phyloP scores from a whole-genome alignment of 176 grass and related monocot genomes.

The Carex pumila region DNA sequence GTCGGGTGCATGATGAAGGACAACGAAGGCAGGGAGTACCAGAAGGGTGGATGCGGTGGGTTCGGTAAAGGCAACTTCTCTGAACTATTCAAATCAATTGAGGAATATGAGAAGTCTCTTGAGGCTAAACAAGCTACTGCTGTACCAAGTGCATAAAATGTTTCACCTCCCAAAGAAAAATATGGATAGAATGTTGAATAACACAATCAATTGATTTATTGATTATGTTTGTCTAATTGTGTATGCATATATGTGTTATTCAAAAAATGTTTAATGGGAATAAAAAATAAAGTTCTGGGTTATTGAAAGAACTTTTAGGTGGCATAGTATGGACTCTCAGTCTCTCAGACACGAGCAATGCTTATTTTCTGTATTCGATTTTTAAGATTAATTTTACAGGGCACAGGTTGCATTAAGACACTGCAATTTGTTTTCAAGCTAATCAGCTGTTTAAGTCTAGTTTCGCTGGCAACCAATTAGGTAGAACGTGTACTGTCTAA shows the following conservation, averaged over 20 bases:
- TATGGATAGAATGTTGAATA: not conserved
- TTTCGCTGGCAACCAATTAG: too few species aligned
- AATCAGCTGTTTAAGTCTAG: too few species aligned
- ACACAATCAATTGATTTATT: not conserved
- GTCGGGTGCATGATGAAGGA: slow-evolving; percentile 78
- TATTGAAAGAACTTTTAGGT: not conserved
- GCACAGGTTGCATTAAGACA: not conserved
- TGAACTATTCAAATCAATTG: slow-evolving; percentile 77
- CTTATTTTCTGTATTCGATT: not conserved
- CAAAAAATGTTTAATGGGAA: not conserved
- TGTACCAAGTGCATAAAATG: slow-evolving; percentile 5
- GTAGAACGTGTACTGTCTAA: too few species aligned
- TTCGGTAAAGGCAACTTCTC: slow-evolving; percentile 97
- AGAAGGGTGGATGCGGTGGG: slow-evolving; percentile 67
- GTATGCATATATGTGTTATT: not conserved
- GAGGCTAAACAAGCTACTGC: slow-evolving; percentile 46
- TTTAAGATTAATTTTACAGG: not conserved
- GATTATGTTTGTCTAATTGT: not conserved
- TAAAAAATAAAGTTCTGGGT: not conserved
- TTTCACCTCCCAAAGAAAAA: too few species aligned
- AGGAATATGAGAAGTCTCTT: slow-evolving; percentile 82
- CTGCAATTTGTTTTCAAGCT: not conserved
- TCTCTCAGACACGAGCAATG: not conserved
- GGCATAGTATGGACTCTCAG: not conserved
- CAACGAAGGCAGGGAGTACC: slow-evolving; percentile 54